Evolutionary conservation across 495 filamentous ascomycete species (phyloP), one percentile per base, ranked within the genome.

Genomic region (Penicillium cataractarum): DNA sequence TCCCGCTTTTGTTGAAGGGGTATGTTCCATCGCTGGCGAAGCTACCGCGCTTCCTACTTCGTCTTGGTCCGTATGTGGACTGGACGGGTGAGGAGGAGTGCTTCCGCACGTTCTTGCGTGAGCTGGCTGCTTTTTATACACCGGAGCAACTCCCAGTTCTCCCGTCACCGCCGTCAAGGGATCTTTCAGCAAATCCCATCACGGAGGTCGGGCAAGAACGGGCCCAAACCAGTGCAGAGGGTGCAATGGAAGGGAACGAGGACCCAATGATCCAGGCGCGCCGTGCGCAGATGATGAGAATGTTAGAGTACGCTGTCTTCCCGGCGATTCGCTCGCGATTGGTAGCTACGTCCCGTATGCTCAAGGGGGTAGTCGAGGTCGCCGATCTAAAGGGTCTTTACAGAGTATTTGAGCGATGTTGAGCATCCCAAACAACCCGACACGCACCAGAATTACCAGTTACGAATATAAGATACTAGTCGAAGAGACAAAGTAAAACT

Each of bases 361-460:
- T 97, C 74, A 84, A 85, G 58, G 91, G 88, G 21, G 86, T 97
- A 31, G 81, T 96, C 17, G 95, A 99, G 77, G 87, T 97, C 27
- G 96, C 96, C 0, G 90, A 97, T 80, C 76, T 98, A 59, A 98
- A 97, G 74, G 93, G 96, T 4, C 72, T 99, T 54, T 99, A 99
- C 75, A 81, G 91, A 44, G 93, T 97, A n/a, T 99, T 99, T 80
- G 96, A 99, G 77, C 83, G 96, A 52, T 98, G 93, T 76, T 97
- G 74, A 87, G 29, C 1, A 27, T 51, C 17, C n/a, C 7, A 26
- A 24, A n/a, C 32, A 21, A 22, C n/a, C 51, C 9, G 29, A 4
- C 22, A 54, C 51, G 51, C 22, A 52, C n/a, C n/a, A 46, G 42
- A 46, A 19, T 24, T 46, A 46, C 13, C 42, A 22, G 19, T 33